These are phyloP conservation scores for Erucastrum elatum DNA, from an alignment of 345 rosid genomes.

Conservation along the genomic window DNA sequence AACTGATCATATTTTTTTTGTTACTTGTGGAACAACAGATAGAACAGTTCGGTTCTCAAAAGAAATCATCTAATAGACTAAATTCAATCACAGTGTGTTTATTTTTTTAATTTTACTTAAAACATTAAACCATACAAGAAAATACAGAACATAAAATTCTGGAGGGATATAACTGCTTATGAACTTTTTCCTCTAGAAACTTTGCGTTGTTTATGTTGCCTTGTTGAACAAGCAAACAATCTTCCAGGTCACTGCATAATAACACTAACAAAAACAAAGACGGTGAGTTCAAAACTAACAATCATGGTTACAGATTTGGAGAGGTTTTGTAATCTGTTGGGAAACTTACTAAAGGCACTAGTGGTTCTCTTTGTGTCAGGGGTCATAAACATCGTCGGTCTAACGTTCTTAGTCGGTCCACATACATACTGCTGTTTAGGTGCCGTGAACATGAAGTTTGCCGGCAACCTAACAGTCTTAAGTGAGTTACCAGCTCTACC, in stretches of 20 bases:
- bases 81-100: not conserved
- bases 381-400: slow-evolving; percentile 54
- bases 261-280: slow-evolving; percentile 5
- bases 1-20: too few species aligned
- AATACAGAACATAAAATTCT: not conserved
- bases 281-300: not conserved
- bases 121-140: not conserved
- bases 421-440: slow-evolving; percentile 81
- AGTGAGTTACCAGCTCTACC: slow-evolving; percentile 49
- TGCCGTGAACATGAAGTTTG: slow-evolving; percentile 49
- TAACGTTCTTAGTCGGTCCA: slow-evolving; percentile 63
- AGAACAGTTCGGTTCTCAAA: too few species aligned
- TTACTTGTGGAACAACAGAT: too few species aligned
- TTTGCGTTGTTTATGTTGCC: slow-evolving; percentile 13
- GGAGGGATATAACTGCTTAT: slow-evolving; percentile 4
- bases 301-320: not conserved
- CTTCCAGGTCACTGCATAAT: slow-evolving; percentile 85
- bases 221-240: slow-evolving; percentile 53
- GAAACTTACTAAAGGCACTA: slow-evolving; percentile 66
- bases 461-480: slow-evolving; percentile 51
- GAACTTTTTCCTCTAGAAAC: not conserved
- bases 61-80: too few species aligned
- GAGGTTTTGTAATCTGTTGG: not conserved
- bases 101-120: too few species aligned
- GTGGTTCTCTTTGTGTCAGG: slow-evolving; percentile 63